phyloP scores from a whole-genome alignment of 139 green algal species.

The Haematococcus sp. region DNA sequence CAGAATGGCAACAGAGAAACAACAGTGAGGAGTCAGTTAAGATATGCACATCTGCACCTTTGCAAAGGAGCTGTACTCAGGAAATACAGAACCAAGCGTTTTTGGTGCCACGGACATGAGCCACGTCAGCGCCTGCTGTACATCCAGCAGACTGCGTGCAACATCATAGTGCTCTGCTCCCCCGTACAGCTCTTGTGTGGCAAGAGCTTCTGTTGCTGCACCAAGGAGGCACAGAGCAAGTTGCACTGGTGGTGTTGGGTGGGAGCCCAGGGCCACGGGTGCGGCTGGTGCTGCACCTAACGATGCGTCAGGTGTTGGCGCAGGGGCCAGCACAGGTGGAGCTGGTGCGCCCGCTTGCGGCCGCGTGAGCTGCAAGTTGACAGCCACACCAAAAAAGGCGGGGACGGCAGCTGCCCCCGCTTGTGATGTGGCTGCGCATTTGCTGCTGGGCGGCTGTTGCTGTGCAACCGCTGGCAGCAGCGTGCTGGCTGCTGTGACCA shows the following conservation, averaged over 20 bases:
- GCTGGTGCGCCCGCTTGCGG: neutral
- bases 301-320: neutral
- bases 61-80: no score
- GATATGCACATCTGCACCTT: no score
- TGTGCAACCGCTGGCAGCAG: neutral
- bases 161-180: neutral
- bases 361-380: neutral
- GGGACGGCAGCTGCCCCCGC: neutral
- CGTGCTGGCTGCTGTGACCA: neutral
- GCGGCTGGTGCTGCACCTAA: no score
- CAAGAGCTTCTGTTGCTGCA: neutral
- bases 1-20: no score
- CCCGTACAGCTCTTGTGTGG: conserved; percentile 1
- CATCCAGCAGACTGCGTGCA: no score
- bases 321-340: no score
- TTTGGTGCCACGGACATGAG: no score
- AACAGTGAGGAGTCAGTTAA: no score
- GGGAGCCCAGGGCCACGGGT: no score
- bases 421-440: neutral
- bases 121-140: no score
- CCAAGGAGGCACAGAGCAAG: neutral
- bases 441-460: no score
- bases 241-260: neutral
- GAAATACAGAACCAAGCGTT: no score
- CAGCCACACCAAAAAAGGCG: neutral